A percentile compares a stretch with the other conserved stretches of the same genome.
Conservation (phyloP, 2,329 filamentous ascomycete species). For the Monosporascus ibericus region DNA sequence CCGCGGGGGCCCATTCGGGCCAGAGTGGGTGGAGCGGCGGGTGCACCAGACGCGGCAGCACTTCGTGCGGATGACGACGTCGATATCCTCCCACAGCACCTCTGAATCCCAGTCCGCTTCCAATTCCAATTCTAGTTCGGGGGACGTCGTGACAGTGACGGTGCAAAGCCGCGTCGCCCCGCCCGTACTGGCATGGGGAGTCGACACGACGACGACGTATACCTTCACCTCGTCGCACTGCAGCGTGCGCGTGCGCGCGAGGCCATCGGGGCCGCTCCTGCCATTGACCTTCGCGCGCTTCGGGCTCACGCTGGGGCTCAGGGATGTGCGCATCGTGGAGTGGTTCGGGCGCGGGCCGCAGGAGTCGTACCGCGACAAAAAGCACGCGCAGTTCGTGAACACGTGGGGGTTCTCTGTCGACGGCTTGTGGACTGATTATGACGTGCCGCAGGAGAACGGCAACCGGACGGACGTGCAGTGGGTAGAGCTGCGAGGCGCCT, state of each 20-base stretch:
- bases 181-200: slow-evolving; percentile 56
- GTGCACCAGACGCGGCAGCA: slow-evolving; percentile 41
- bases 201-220: slow-evolving; percentile 47
- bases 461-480: slow-evolving; percentile 60
- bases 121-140: background rate
- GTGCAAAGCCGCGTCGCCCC: slow-evolving; percentile 53
- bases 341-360: slow-evolving; percentile 66
- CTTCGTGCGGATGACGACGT: slow-evolving; percentile 26
- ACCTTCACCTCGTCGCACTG: slow-evolving; percentile 45
- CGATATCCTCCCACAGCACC: background rate
- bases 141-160: background rate
- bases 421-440: slow-evolving; percentile 54
- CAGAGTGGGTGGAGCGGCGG: slow-evolving; percentile 47
- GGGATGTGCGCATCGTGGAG: slow-evolving; percentile 31
- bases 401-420: slow-evolving; percentile 42
- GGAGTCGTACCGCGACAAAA: slow-evolving; percentile 62
- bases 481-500: slow-evolving; percentile 40
- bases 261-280: slow-evolving; percentile 39
- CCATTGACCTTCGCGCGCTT: slow-evolving; percentile 57
- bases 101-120: too few species aligned
- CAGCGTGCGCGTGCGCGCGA: slow-evolving; percentile 42
- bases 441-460: slow-evolving; percentile 62
- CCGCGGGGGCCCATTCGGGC: slow-evolving; percentile 45
- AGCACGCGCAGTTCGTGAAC: slow-evolving; percentile 52
- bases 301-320: slow-evolving; percentile 47